These are phyloP conservation scores for Stipa capillata DNA, from an alignment of 176 grass and related monocot genomes.

Conservation along the genomic window DNA sequence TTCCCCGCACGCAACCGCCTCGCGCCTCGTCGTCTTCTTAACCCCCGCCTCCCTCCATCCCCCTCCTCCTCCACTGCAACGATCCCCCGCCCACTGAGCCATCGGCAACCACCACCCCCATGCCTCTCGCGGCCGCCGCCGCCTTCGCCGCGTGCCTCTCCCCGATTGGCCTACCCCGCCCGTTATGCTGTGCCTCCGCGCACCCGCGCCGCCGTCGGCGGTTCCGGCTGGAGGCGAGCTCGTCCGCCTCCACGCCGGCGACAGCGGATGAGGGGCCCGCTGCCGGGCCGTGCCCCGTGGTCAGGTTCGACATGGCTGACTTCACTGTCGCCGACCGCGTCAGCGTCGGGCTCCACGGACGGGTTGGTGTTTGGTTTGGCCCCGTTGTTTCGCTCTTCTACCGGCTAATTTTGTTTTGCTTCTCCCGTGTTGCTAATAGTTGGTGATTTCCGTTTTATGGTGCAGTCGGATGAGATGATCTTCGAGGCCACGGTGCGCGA, in stretches of 20 bases:
- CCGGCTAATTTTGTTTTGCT: neutral
- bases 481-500: conserved; percentile 86
- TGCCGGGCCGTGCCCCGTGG: conserved; percentile 43
- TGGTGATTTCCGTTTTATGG: neutral
- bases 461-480: conserved; percentile 79
- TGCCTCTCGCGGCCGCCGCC: conserved; percentile 42
- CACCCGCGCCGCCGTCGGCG: neutral
- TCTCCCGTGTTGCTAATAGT: neutral
- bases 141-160: conserved; percentile 23
- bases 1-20: conserved; percentile 83
- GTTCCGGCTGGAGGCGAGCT: conserved; percentile 25
- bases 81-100: neutral
- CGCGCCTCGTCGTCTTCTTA: conserved; percentile 34
- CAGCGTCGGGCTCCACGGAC: conserved; percentile 87
- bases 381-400: neutral
- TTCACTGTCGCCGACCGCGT: conserved; percentile 69
- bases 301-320: conserved; percentile 70
- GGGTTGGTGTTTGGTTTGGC: conserved; percentile 29
- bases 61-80: neutral
- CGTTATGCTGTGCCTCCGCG: conserved; percentile 8
- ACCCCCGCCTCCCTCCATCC: neutral
- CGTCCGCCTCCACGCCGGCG: conserved; percentile 6
- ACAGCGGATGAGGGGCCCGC: conserved; percentile 20
- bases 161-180: neutral
- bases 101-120: neutral